Conservation (phyloP, 2,329 filamentous ascomycete genomes). For the Didymella sp. region DNA sequence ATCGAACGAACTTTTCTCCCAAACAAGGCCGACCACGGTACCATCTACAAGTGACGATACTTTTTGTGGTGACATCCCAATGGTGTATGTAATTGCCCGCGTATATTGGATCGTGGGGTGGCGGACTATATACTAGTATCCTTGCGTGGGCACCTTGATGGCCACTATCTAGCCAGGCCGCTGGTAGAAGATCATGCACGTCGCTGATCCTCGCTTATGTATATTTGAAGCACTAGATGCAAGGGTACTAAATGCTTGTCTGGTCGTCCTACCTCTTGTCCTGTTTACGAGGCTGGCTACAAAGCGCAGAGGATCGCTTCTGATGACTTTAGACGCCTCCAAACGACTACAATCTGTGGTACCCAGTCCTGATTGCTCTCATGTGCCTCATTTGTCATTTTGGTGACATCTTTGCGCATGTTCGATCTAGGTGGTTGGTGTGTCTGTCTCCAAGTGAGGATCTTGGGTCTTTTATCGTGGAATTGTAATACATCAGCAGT, state of each 20-base stretch:
- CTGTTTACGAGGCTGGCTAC: no score
- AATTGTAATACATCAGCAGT: no score
- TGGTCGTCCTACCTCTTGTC: no score
- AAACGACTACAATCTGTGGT: no score
- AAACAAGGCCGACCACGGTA: neutral
- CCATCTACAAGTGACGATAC: neutral
- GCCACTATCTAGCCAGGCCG: neutral
- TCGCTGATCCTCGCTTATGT: neutral
- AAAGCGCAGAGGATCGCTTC: no score
- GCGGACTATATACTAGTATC: neutral
- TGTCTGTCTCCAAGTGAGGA: no score
- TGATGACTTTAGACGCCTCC: no score
- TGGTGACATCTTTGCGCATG: neutral
- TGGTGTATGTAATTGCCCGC: neutral
- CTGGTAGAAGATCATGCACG: neutral
- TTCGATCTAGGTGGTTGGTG: no score
- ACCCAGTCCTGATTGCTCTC: no score
- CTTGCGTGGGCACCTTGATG: slow-evolving; percentile 2
- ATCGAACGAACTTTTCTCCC: neutral
- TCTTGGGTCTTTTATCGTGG: no score
- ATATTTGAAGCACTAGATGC: neutral
- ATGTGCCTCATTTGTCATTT: neutral
- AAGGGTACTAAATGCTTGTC: no score
- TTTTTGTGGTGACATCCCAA: neutral
- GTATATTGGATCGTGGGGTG: neutral